These are phyloP conservation scores for Pelagophyceae sp. DNA, from an alignment of 352 stramenopile genomes.

Conservation along the genomic window DNA sequence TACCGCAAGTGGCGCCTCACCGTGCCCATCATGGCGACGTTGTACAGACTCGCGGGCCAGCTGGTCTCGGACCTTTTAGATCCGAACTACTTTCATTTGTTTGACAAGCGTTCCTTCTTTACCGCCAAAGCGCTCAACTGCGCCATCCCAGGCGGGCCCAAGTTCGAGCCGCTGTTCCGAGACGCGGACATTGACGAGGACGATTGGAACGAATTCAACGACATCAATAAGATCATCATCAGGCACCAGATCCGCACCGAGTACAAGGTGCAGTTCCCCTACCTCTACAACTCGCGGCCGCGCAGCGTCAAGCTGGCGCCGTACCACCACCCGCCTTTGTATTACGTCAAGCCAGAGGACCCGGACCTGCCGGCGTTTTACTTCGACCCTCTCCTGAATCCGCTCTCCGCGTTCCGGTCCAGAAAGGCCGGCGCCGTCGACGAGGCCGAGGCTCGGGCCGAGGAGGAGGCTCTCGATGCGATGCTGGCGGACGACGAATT, in stretches of 20 bases:
- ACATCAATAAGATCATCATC: slow-evolving; percentile 99
- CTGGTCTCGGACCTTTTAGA: slow-evolving; percentile 93
- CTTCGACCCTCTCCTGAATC: slow-evolving; percentile 93
- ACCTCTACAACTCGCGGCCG: slow-evolving; percentile 97
- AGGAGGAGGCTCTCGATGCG: slow-evolving; percentile 43
- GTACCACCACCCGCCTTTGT: slow-evolving; percentile 91
- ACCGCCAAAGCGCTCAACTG: slow-evolving; percentile 99
- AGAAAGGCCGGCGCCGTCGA: slow-evolving; percentile 51
- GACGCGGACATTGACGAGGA: slow-evolving; percentile 90
- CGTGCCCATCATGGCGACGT: slow-evolving; percentile 92
- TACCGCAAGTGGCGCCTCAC: slow-evolving; percentile 93
- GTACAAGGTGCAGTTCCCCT: slow-evolving; percentile 97
- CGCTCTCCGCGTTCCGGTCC: slow-evolving; percentile 53
- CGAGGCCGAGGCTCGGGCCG: slow-evolving; percentile 17
- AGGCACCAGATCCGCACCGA: slow-evolving; percentile 95
- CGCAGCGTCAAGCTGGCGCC: slow-evolving; percentile 82
- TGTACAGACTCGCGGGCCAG: slow-evolving; percentile 90
- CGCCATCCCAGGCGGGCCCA: slow-evolving; percentile 94
- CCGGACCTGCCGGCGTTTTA: slow-evolving; percentile 90
- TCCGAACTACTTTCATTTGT: slow-evolving; percentile 86
- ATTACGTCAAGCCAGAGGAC: slow-evolving; percentile 86
- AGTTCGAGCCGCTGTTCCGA: slow-evolving; percentile 98
- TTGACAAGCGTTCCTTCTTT: slow-evolving; percentile 94
- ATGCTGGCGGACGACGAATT: slow-evolving; percentile 66
- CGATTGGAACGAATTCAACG: slow-evolving; percentile 99